Conservation (phyloP, 805 yeast species). For the Zygosaccharomyces lentus region DNA sequence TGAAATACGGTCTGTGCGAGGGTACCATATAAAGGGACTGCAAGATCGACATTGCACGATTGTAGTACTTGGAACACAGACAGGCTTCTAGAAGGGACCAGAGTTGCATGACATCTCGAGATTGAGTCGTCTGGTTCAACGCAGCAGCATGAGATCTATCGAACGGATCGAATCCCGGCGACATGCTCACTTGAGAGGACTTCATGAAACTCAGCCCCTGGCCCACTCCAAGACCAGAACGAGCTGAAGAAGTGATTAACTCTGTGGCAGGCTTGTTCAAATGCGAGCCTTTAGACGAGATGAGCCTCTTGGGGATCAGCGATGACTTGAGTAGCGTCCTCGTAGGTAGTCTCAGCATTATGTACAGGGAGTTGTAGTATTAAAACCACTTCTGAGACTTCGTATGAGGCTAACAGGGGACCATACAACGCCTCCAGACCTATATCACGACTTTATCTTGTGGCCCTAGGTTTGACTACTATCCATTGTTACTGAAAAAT, state of each 20-base stretch:
- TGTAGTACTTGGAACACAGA: conserved; percentile 57
- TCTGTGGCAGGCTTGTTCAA: conserved; percentile 14
- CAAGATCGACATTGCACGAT: conserved; percentile 66
- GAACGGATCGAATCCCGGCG: conserved; percentile 29
- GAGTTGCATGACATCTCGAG: conserved; percentile 58
- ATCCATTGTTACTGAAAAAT: conserved; percentile 1
- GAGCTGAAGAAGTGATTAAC: conserved; percentile 3
- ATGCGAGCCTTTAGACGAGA: conserved; percentile 17
- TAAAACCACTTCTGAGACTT: background rate
- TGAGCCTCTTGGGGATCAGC: conserved; percentile 14
- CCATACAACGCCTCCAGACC: background rate
- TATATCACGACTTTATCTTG: background rate
- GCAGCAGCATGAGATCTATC: conserved; percentile 25
- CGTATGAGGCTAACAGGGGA: background rate
- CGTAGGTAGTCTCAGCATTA: conserved; percentile 15
- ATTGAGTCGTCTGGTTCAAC: conserved; percentile 17
- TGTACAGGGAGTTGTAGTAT: conserved; percentile 2
- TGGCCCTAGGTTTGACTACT: background rate
- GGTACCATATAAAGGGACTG: conserved; percentile 54
- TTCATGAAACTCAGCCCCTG: conserved; percentile 12
- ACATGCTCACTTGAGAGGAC: conserved; percentile 14
- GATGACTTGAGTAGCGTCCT: conserved; percentile 12
- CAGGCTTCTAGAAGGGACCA: conserved; percentile 82
- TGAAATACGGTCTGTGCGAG: conserved; percentile 43
- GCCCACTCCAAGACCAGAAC: conserved; percentile 4